Conservation (phyloP, 306 rosid genomes). For the Heteromeles arbutifolia region DNA sequence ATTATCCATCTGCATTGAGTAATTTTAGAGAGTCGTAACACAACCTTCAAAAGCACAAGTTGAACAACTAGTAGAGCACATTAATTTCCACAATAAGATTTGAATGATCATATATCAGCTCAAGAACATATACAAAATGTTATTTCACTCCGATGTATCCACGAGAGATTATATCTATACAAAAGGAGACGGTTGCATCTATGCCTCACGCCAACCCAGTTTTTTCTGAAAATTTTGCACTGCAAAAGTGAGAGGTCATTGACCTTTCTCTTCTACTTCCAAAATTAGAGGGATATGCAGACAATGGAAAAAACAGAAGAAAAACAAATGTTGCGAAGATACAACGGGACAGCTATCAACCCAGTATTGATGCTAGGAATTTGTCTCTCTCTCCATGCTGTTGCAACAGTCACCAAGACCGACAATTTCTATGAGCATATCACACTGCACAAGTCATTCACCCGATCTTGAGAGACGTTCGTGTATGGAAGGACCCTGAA, state of each 20-base stretch:
- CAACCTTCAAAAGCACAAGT: no score
- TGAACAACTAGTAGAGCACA: no score
- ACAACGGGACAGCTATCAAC: neutral
- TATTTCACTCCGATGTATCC: no score
- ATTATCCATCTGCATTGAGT: no score
- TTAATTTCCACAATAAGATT: neutral
- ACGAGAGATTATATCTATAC: no score
- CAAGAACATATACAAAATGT: neutral
- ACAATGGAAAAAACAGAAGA: no score
- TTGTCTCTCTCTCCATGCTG: neutral
- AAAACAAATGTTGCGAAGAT: no score
- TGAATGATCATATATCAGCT: neutral
- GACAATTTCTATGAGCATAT: conserved; percentile 43
- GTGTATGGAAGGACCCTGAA: conserved; percentile 72
- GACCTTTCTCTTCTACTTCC: neutral
- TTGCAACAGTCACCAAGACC: conserved; percentile 4
- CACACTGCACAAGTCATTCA: conserved; percentile 65
- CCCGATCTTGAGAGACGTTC: conserved; percentile 57
- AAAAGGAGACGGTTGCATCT: neutral
- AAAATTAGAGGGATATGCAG: no score
- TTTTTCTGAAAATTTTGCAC: neutral
- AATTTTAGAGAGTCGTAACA: no score
- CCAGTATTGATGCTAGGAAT: neutral
- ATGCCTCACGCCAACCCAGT: neutral
- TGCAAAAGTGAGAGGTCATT: neutral